A percentile compares a stretch with the other conserved stretches of the same genome.
Conservation (phyloP, 2,329 filamentous ascomycete genomes). For the Talaromyces pinophilus region DNA sequence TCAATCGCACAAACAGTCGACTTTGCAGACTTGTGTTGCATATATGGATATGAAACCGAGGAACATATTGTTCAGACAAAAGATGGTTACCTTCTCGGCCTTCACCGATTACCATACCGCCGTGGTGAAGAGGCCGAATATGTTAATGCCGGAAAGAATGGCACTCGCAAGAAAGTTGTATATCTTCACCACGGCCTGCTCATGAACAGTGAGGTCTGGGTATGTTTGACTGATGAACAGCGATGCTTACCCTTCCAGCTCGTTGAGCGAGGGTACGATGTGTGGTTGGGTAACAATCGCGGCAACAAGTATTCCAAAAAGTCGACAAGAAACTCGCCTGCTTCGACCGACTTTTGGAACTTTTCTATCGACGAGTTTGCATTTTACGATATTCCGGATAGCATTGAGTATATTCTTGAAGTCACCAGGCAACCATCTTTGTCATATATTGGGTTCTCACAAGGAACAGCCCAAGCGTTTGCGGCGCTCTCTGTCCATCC, state of each 20-base stretch:
- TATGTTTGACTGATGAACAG: constrained; percentile 83
- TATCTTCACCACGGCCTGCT: constrained; percentile 95
- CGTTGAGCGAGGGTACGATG: constrained; percentile 89
- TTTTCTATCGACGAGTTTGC: constrained; percentile 99
- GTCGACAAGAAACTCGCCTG: constrained; percentile 73
- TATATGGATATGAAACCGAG: constrained; percentile 91
- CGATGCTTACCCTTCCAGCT: constrained; percentile 85
- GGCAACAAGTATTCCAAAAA: constrained; percentile 99
- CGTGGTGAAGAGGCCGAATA: constrained; percentile 76
- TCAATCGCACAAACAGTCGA: constrained; percentile 83
- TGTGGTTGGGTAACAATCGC: constrained; percentile 96
- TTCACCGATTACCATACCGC: constrained; percentile 82
- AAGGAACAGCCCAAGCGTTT: constrained; percentile 95
- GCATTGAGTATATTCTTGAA: constrained; percentile 84
- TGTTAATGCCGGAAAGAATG: constrained; percentile 68
- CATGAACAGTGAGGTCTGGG: constrained; percentile 99
- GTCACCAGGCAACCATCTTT: constrained; percentile 80
- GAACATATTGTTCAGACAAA: constrained; percentile 94
- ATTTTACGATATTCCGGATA: constrained; percentile 95
- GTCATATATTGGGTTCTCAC: constrained; percentile 95
- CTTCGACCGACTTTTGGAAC: constrained; percentile 82
- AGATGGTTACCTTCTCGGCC: constrained; percentile 87
- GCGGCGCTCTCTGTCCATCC: constrained; percentile 91
- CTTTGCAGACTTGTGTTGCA: constrained; percentile 88
- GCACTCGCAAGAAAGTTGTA: constrained; percentile 77